phyloP scores from a whole-genome alignment of 148 eudicot species.

The Polygonum aviculare region DNA sequence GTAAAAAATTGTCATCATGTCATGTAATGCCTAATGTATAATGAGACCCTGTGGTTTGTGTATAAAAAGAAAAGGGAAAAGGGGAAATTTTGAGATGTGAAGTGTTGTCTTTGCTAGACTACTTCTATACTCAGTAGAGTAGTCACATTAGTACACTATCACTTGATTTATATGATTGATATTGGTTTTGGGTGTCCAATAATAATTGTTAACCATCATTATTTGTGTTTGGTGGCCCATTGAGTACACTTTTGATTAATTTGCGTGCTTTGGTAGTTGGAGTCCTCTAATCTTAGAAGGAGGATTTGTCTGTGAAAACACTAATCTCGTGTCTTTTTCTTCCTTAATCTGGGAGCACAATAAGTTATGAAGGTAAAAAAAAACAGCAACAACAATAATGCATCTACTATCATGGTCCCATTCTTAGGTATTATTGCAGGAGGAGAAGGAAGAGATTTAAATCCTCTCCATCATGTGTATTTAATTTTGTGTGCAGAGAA shows the following conservation, averaged over 20 bases:
- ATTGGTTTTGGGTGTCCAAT: not conserved
- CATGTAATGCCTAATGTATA: slow-evolving; percentile 8
- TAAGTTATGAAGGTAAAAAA: not conserved
- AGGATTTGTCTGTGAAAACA: not conserved
- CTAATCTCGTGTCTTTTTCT: not conserved
- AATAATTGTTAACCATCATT: not conserved
- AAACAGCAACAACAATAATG: not conserved
- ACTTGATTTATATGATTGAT: not conserved
- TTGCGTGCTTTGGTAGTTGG: not conserved
- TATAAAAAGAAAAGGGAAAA: not conserved
- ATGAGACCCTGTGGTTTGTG: slow-evolving; percentile 6
- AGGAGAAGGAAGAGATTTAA: not conserved
- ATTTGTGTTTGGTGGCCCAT: not conserved
- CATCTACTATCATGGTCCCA: slow-evolving; percentile 7
- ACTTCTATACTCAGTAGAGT: no score
- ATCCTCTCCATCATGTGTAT: not conserved
- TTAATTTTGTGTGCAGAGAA: not conserved
- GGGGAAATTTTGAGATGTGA: not conserved
- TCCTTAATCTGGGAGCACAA: not conserved
- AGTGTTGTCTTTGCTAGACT: not conserved
- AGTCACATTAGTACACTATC: not conserved
- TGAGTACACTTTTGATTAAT: slow-evolving; percentile 3
- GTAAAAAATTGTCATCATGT: not conserved
- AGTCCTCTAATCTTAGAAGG: not conserved
- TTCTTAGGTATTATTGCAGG: slow-evolving; percentile 1